Evolutionary conservation across 1,139 yeast species (phyloP), one percentile per base, ranked within the genome.

Genomic region (Magnusiomyces paraingens): DNA sequence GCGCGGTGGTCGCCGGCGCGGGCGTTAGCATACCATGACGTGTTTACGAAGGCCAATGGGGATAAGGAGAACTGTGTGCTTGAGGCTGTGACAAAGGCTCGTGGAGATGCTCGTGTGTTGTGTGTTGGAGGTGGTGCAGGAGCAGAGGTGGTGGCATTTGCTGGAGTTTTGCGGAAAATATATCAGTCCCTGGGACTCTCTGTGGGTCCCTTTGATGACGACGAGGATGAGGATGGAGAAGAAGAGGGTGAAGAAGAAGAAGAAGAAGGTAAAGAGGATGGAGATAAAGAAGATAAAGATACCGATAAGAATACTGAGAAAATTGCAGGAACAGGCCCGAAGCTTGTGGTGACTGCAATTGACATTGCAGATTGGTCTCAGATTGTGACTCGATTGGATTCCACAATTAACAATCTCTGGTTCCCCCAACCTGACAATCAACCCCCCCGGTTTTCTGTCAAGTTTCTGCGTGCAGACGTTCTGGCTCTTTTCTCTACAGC

Each of bases 111-210:
- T 26, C 32, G 32, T 10, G 79, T 83, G 0, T 66, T 88, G 42
- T 80, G 85, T 62, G 76, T 89, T 46, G 96, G 96, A 14, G 96
- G 95, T 18, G 96, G 96, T 21, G 96, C 96, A 0, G 86, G 91
- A 1, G 87, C 91, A 1, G 96, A 89, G 65, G 70, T 88, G 21
- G 83, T 83, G 17, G 95, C 87, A 0, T 64, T 87, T 46, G 82
- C 81, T 0, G 32, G 32, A 26, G 32, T 26, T 26, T 26, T 26
- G 8, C 32, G 32, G 32, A 26, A 26, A 5, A 26, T 26, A 26
- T 26, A 26, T 8, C 32, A 26, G 8, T 77, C 90, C 17, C 74
- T 84, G 0, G 83, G 64, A 3, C 55, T 63, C 38, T 52, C 61
- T 17, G 79, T 54, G 3, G 41, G 41, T 5, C 18, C 41, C 15